Evolutionary conservation across 768 basidiomycete species (phyloP), one percentile per base, ranked within the genome.

Genomic region (Lactarius hengduanensis): DNA sequence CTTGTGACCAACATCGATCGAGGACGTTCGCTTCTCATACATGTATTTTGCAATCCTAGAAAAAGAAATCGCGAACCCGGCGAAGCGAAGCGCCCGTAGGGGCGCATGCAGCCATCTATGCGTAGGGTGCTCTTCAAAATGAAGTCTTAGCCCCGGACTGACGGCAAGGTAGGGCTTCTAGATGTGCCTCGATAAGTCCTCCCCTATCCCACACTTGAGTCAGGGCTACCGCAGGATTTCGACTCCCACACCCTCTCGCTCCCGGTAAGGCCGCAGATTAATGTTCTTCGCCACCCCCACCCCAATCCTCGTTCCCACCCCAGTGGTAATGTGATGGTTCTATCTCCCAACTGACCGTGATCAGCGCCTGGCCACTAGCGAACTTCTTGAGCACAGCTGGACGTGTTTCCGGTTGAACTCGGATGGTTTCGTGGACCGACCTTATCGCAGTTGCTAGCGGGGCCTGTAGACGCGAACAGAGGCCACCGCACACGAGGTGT

Each of bases 1-100:
- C 66, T 67, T 59, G 62, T 67, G 66, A 67, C 62, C 66, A 26
- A 30, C 62, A 63, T 63, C 66, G 66, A 67, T 63, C 34, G 61
- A 59, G 41, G 34, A 53, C 40, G 7, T 15, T 43, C 34, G 53
- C 66, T 67, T 67, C 61, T 63, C 57, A n/a, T 0, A 22, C 30
- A 3, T n/a, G 45, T 38, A 28, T 22, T 45, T 30, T 34, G 50
- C 50, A 40, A 61, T 65, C 59, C 55, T 34, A 65, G 61, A 40
- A 58, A 40, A 58, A 45, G 43, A 53, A 22, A 62, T 4, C 20
- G 41, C 32, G 38, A 67, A 41, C 50, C 47, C 30, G 50, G 61
- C 18, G n/a, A 58, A 20, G 20, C 41, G 6, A 45, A 13, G 20
- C 57, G 34, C 43, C 58, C 30, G 38, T 28, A 15, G 54, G 34